Base-by-base conservation (phyloP, 2,329 filamentous ascomycete species). In the Fusarium sp. region DNA sequence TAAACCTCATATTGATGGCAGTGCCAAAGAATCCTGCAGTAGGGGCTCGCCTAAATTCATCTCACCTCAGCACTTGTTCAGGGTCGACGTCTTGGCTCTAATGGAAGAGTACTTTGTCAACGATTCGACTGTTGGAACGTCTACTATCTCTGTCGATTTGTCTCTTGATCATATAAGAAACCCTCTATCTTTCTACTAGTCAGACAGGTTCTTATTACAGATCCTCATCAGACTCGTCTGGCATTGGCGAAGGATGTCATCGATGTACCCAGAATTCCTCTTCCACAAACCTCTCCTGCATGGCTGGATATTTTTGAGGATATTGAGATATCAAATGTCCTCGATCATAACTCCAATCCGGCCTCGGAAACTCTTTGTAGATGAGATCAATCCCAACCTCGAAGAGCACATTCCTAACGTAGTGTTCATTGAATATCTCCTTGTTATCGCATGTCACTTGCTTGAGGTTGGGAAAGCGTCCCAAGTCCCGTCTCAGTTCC, bases 61-160 rank as follows among this genome's bases (percentile, higher is more conserved):
- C 47, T 55, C 32, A 68, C 47, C 55, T 70, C 50, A 65, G 63
- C 67, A 32, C 63, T 68, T 57, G 32, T 50, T 28, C 40, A 16
- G 55, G 28, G 28, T 41, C 14, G 27, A 50, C 9, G 50, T 25
- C 50, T 58, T 55, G 50, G 60, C 30, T 43, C 30, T 20, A 28
- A 30, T 30, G 28, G 28, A 28, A 42, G 18, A 13, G 7, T 41
- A 53, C 13, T 18, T 20, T 21, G 10, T 20, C 13, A 42, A 42
- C 10, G 16, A 40, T 16, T 51, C 7, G 20, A 10, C 10, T 37
- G 7, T 37, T 18, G 14, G 34, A 37, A 10, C 30, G 25, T 23
- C 46, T 20, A 11, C 3, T 48, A 5, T 20, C 23, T 48, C 27
- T 32, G 21, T 37, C 7, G 5, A 27, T 18, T 6, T 37, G 23